Evolutionary conservation across 176 grass and related monocot genomes (phyloP).

Genomic region (Avena atlantica): DNA sequence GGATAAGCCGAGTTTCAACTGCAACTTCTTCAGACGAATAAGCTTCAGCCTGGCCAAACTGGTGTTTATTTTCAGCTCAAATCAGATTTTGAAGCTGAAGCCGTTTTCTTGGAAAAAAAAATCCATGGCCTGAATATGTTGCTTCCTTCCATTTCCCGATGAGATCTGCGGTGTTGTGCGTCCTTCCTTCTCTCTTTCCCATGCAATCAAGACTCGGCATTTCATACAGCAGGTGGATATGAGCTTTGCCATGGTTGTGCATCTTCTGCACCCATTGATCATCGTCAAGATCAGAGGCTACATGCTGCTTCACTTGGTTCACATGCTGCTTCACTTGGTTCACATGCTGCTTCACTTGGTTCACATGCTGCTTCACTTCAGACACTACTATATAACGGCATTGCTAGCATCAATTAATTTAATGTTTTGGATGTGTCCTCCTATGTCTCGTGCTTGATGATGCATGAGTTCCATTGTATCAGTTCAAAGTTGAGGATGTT

Average conservation of each 20-base stretch:
- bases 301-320: background rate
- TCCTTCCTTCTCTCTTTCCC: background rate
- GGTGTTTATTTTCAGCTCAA: slow-evolving; percentile 10
- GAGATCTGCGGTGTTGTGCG: background rate
- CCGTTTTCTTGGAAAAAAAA: slow-evolving; percentile 23
- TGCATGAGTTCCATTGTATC: slow-evolving; percentile 10
- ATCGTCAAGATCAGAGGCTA: background rate
- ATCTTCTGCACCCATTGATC: background rate
- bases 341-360: background rate
- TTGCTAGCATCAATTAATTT: slow-evolving; percentile 31
- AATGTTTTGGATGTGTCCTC: slow-evolving; percentile 26
- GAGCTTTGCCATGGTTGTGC: slow-evolving; percentile 25
- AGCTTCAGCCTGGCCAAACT: slow-evolving; percentile 9
- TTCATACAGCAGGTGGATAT: background rate
- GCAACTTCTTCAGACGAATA: slow-evolving; percentile 3
- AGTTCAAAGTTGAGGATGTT: slow-evolving; percentile 16
- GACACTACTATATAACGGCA: slow-evolving; percentile 15
- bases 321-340: background rate
- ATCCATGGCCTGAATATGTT: background rate
- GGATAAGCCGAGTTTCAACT: background rate
- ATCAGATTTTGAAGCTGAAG: slow-evolving; percentile 24
- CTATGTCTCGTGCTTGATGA: slow-evolving; percentile 6
- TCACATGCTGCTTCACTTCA: slow-evolving; percentile 22
- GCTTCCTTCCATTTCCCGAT: background rate
- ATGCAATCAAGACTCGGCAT: slow-evolving; percentile 22